A percentile compares a stretch with the other conserved stretches of the same genome.
These are phyloP conservation scores for Talaromyces marneffei DNA, from an alignment of 2,329 filamentous ascomycete species.

Conservation along the genomic window DNA sequence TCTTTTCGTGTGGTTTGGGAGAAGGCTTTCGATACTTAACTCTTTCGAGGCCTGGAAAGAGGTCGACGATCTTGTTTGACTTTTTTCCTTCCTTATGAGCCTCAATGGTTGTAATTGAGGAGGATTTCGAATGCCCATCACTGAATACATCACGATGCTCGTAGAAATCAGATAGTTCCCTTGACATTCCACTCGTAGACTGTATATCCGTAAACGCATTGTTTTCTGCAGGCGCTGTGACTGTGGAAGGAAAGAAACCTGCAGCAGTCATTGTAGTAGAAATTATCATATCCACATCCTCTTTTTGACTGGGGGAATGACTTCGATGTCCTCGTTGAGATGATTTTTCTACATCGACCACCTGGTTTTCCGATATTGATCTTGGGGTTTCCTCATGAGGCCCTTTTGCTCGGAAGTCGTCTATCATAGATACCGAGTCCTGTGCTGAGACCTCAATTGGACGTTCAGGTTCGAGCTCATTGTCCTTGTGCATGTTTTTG, in stretches of 20 bases:
- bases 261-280: conserved; percentile 11
- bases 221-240: not conserved
- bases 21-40: conserved; percentile 26
- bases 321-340: not conserved
- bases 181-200: not conserved
- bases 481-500: not conserved
- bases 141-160: not conserved
- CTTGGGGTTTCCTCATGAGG: not conserved
- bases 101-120: not conserved
- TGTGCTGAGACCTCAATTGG: not conserved
- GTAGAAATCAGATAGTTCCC: not conserved
- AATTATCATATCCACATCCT: conserved; percentile 11
- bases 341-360: not conserved
- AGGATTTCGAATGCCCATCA: not conserved
- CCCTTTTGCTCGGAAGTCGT: not conserved
- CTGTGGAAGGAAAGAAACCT: conserved; percentile 8
- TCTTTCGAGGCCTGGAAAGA: conserved; percentile 34
- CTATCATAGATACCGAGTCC: not conserved
- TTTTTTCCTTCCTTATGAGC: not conserved
- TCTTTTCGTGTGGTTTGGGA: conserved; percentile 17
- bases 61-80: conserved; percentile 27
- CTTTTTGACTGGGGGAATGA: conserved; percentile 5
- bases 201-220: not conserved
- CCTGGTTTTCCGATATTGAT: not conserved
- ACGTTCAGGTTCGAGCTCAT: not conserved